phyloP scores from a whole-genome alignment of 371 early-diverging fungal genomes.

The Parasitella parasitica region DNA sequence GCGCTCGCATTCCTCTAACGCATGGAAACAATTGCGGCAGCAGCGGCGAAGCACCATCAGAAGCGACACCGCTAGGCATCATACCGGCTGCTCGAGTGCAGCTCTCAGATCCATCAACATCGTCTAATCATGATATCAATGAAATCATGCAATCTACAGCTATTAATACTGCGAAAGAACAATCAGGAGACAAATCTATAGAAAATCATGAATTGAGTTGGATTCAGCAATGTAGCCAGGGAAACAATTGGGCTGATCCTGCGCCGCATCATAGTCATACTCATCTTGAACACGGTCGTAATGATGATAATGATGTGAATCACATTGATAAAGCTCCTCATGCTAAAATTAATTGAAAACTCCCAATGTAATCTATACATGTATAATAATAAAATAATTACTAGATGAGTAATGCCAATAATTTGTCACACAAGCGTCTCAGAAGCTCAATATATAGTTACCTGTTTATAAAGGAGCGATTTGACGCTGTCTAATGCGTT shows the following conservation, averaged over 20 bases:
- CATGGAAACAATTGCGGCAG: conserved; percentile 5
- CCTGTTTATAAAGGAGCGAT: too few relatives aligned
- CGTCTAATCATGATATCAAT: conserved; percentile 1
- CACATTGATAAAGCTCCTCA: not conserved
- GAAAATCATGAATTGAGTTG: conserved; percentile 17
- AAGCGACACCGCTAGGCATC: conserved; percentile 6
- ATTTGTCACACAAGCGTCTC: too few relatives aligned
- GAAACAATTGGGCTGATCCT: conserved; percentile 29
- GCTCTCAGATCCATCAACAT: not conserved
- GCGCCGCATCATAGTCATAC: conserved; percentile 28
- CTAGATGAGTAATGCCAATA: too few relatives aligned
- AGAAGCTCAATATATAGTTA: too few relatives aligned
- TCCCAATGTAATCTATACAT: too few relatives aligned
- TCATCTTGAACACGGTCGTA: not conserved
- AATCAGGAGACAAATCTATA: not conserved
- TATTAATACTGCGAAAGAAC: too few relatives aligned
- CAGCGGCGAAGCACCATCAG: not conserved
- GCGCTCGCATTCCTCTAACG: conserved; percentile 30
- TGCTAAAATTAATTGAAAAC: too few relatives aligned
- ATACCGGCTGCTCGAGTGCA: conserved; percentile 2
- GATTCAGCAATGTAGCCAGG: conserved; percentile 22
- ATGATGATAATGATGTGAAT: not conserved
- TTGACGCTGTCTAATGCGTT: too few relatives aligned
- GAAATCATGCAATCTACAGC: conserved; percentile 1
- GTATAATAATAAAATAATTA: too few relatives aligned